Evolutionary conservation across 768 basidiomycete genomes (phyloP).

Genomic region (Suillus plorans): DNA sequence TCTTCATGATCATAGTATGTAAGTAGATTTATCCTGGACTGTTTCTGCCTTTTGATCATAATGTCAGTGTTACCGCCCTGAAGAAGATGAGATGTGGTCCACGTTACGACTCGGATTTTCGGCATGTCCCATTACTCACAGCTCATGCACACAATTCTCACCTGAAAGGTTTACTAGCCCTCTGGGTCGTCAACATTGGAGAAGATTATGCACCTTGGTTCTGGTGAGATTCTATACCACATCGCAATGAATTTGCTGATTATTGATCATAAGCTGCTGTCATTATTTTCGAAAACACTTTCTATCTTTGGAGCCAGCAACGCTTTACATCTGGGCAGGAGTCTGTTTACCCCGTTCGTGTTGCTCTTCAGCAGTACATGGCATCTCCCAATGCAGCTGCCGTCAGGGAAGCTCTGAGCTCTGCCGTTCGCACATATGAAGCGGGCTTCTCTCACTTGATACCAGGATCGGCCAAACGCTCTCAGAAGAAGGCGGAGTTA

Average conservation of each 20-base stretch:
- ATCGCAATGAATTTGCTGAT: neutral
- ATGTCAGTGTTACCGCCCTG: no score
- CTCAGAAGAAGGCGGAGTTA: neutral
- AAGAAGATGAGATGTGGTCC: no score
- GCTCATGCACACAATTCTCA: no score
- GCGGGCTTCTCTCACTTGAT: neutral
- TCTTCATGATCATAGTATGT: no score
- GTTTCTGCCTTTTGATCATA: no score
- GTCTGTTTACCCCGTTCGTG: neutral
- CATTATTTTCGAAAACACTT: neutral
- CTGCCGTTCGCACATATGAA: neutral
- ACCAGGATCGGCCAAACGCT: neutral
- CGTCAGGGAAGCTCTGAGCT: neutral
- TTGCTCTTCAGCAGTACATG: neutral
- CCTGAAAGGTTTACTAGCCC: neutral
- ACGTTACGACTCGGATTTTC: no score
- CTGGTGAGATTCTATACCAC: neutral
- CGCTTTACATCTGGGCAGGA: rapidly evolving
- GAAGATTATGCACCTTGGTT: neutral
- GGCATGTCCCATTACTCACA: no score
- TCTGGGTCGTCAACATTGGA: neutral
- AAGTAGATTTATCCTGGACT: no score
- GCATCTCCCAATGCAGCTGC: neutral
- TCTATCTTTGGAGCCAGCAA: neutral
- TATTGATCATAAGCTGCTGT: neutral